phyloP scores from a whole-genome alignment of 805 yeast genomes.

The Saturnispora mendoncae region DNA sequence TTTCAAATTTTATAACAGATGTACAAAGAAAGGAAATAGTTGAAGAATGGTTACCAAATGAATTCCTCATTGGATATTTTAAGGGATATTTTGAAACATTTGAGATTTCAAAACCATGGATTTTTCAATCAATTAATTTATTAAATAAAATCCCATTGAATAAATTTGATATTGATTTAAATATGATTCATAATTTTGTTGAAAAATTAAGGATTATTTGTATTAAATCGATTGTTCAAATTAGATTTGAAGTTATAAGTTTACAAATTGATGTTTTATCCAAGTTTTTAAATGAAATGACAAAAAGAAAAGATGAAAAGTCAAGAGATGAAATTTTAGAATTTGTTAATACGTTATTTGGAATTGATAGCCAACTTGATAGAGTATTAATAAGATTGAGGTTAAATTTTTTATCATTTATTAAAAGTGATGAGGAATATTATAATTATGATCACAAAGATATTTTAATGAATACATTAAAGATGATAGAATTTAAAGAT shows the following conservation, averaged over 20 bases:
- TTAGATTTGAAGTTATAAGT: conserved; percentile 8
- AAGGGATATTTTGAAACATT: conserved; percentile 4
- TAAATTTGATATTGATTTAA: background rate
- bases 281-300: conserved; percentile 2
- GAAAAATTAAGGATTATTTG: background rate
- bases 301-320: background rate
- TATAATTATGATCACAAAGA: background rate
- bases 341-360: background rate
- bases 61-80: conserved; percentile 9
- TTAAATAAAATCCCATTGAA: conserved; percentile 8
- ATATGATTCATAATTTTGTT: background rate
- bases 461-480: conserved; percentile 1
- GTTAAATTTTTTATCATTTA: background rate
- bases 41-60: background rate
- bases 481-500: conserved; percentile 1
- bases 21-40: conserved; percentile 1
- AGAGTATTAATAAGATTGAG: background rate
- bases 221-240: conserved; percentile 8
- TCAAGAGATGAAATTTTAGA: background rate
- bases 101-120: conserved; percentile 12
- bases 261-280: conserved; percentile 10
- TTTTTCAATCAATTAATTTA: conserved; percentile 12
- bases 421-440: background rate
- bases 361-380: background rate
- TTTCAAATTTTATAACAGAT: conserved; percentile 11